Conservation (phyloP, 345 rosid species). For the Eucalyptus tenuipes region DNA sequence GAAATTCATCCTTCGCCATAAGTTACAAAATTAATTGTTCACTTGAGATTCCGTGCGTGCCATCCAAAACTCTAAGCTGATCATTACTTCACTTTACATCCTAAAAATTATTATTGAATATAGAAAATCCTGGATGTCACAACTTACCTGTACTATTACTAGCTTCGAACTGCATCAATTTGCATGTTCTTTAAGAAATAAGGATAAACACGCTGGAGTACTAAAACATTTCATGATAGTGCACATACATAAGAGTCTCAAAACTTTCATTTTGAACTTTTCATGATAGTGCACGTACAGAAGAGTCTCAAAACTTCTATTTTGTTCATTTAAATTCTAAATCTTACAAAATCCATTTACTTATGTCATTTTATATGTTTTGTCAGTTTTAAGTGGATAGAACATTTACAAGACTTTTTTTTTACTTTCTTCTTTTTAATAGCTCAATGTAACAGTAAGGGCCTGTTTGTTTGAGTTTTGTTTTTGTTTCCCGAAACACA, state of each 20-base stretch:
- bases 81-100: neutral
- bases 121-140: neutral
- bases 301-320: neutral
- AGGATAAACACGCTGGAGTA: neutral
- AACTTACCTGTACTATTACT: neutral
- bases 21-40: neutral
- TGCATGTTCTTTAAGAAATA: neutral
- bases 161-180: neutral
- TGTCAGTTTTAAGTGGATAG: neutral
- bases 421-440: neutral
- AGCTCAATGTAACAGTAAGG: rapidly evolving
- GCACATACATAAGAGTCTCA: neutral
- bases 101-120: too few relatives aligned
- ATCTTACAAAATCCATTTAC: neutral
- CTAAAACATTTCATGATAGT: neutral
- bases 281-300: neutral
- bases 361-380: neutral
- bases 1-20: neutral
- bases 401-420: neutral
- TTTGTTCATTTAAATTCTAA: neutral
- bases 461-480: too few relatives aligned
- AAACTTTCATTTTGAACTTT: neutral
- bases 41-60: neutral
- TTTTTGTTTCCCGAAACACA: too few relatives aligned
- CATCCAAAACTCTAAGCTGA: neutral